Evolutionary conservation across 176 grass and related monocot species (phyloP), one percentile per base, ranked within the genome.

Genomic region (Coix lacrymajobi): DNA sequence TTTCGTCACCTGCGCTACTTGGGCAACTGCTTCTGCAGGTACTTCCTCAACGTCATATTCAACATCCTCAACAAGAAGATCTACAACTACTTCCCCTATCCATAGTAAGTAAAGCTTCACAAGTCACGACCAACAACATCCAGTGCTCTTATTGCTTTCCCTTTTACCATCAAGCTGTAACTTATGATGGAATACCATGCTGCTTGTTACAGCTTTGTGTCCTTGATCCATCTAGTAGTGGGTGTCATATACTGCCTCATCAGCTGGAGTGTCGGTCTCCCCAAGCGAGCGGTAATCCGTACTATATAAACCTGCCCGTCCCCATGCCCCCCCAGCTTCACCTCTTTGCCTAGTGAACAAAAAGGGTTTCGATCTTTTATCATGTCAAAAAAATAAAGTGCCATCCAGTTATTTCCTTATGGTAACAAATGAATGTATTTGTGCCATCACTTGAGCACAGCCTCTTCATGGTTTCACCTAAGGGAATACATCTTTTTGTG

Each of bases 41-140:
- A 99, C 73, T 99, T 99, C 89, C 76, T 99, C 82, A 99, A 99
- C 64, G 96, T 99, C 17, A 94, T 99, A 62, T 99, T 99, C 77
- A 99, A 99, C 96, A 99, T 99, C 87, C 82, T 99, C 69, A 99
- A 99, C 87, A 99, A 99, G 85, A 99, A 94, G 83, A 99, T 99
- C 64, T 99, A 99, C 87, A 96, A 99, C 75, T 99, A 99, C 80
- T 99, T 99, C 78, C 96, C 96, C 0, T 99, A 99, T 38, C 93
- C 96, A 85, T 99, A 99, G 96, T 99, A 90, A 94, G 96, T 85
- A 43, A 9, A 45, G 32, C 3, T 80, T 62, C 16, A 10, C 15
- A 58, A 69, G 22, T 41, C 65, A n/a, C 1, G 32, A 34, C 26
- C 41, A 36, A 12, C 41, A 3, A 15, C 33, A 34, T 81, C 66